Conservation (phyloP, 2,329 filamentous ascomycete species). For the Lachnum nothofagi region DNA sequence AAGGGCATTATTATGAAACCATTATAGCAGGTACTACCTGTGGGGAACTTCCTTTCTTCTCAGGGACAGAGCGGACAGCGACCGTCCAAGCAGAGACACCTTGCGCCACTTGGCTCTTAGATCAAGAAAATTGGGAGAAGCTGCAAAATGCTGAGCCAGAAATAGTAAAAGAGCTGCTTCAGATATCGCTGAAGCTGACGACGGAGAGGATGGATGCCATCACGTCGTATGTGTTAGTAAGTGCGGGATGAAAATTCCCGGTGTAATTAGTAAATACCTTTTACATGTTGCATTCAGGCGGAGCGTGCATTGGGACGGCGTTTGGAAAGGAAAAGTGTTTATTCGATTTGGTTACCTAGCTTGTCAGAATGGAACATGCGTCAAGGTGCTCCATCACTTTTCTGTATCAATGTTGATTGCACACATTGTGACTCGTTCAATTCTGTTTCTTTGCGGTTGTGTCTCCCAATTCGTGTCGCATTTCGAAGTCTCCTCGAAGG, state of each 20-base stretch:
- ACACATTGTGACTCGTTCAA: too few species aligned
- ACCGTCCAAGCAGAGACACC: conserved; percentile 79
- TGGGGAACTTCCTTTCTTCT: conserved; percentile 94
- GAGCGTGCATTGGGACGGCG: neutral
- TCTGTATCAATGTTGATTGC: too few species aligned
- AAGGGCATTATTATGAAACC: conserved; percentile 82
- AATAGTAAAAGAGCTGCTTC: conserved; percentile 76
- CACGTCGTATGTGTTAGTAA: conserved; percentile 46
- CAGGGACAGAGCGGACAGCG: conserved; percentile 78
- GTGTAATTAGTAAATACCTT: conserved; percentile 4
- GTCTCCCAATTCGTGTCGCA: too few species aligned
- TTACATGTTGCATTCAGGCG: neutral
- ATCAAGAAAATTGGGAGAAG: conserved; percentile 62
- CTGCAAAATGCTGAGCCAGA: conserved; percentile 69
- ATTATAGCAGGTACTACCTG: conserved; percentile 94
- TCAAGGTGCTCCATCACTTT: too few species aligned
- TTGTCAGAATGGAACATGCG: too few species aligned
- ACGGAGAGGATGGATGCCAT: conserved; percentile 83
- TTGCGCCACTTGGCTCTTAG: conserved; percentile 78
- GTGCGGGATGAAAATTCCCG: conserved; percentile 32
- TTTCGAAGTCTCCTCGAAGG: too few species aligned
- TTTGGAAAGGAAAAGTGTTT: neutral
- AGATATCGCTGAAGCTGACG: conserved; percentile 85
- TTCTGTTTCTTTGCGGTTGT: too few species aligned
- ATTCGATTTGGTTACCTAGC: too few species aligned